phyloP scores from a whole-genome alignment of 768 basidiomycete genomes.

The Naematelia encephala region DNA sequence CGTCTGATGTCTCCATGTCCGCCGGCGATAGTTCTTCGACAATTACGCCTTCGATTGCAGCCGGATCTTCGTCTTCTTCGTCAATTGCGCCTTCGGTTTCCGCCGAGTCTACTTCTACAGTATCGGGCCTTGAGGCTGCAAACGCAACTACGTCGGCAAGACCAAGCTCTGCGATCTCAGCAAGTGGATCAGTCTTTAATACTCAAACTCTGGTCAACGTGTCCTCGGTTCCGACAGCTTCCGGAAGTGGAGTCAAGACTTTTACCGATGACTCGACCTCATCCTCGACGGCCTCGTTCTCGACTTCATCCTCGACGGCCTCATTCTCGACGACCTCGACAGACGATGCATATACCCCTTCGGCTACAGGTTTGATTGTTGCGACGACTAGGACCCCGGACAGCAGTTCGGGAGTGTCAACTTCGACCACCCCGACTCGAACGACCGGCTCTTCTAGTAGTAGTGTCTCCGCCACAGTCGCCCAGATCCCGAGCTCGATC shows the following conservation, averaged over 20 bases:
- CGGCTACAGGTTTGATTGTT: conserved; percentile 41
- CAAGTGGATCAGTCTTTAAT: neutral
- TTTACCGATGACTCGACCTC: conserved; percentile 16
- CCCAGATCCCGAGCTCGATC: conserved; percentile 44
- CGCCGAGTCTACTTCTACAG: neutral
- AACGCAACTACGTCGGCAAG: neutral
- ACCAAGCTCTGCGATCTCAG: neutral
- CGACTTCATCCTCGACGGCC: neutral
- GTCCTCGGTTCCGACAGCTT: conserved; percentile 19
- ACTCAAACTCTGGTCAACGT: conserved; percentile 13
- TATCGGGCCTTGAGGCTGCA: neutral
- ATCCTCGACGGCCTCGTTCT: neutral
- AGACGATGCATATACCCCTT: conserved; percentile 34
- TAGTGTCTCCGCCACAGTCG: conserved; percentile 6
- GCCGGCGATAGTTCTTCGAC: neutral
- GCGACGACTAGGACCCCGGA: conserved; percentile 14
- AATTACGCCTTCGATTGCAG: neutral
- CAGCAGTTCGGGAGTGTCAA: no score
- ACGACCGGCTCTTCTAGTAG: conserved; percentile 1
- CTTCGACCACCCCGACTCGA: conserved; percentile 9
- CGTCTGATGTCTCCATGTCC: neutral
- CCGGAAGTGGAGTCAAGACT: conserved; percentile 18
- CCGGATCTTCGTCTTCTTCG: neutral
- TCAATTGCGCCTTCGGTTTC: neutral
- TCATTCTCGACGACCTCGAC: conserved; percentile 3